These are phyloP conservation scores for Yamagishiella unicocca DNA, from an alignment of 139 green algal species.

Conservation along the genomic window DNA sequence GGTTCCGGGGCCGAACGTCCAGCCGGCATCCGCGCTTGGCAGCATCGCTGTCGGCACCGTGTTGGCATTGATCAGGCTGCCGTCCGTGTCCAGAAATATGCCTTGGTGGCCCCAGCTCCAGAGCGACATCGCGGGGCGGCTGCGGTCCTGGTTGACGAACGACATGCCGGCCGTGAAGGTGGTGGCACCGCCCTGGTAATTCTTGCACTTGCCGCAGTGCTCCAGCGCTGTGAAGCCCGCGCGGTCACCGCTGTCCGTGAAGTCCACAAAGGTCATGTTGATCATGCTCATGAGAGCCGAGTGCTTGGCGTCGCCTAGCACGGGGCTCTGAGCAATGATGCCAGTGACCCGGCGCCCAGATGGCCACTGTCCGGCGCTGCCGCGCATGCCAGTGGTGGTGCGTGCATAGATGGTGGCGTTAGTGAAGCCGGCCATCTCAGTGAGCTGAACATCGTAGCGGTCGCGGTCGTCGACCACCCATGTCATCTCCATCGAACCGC, in stretches of 20 bases:
- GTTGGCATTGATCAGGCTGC: constrained; percentile 58
- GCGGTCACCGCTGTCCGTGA: constrained; percentile 17
- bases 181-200: constrained; percentile 60
- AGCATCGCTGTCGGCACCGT: constrained; percentile 21
- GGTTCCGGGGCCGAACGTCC: neutral
- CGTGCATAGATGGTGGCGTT: constrained; percentile 57
- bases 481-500: constrained; percentile 61
- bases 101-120: constrained; percentile 62
- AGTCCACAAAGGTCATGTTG: constrained; percentile 70
- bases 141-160: constrained; percentile 37
- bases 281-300: constrained; percentile 54
- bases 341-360: constrained; percentile 50
- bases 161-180: constrained; percentile 50
- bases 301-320: constrained; percentile 44
- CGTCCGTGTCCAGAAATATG: constrained; percentile 65
- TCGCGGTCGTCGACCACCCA: constrained; percentile 63
- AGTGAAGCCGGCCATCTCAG: constrained; percentile 58
- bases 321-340: constrained; percentile 61
- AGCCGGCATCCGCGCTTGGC: neutral
- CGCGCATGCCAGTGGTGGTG: constrained; percentile 44
- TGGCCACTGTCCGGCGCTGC: constrained; percentile 52
- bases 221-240: constrained; percentile 59
- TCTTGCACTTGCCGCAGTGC: constrained; percentile 57
- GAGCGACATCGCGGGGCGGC: constrained; percentile 2
- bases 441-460: constrained; percentile 31